A percentile compares a stretch with the other conserved stretches of the same genome.
Evolutionary conservation across 306 rosid genomes (phyloP).

Genomic region (Parietaria judaica): DNA sequence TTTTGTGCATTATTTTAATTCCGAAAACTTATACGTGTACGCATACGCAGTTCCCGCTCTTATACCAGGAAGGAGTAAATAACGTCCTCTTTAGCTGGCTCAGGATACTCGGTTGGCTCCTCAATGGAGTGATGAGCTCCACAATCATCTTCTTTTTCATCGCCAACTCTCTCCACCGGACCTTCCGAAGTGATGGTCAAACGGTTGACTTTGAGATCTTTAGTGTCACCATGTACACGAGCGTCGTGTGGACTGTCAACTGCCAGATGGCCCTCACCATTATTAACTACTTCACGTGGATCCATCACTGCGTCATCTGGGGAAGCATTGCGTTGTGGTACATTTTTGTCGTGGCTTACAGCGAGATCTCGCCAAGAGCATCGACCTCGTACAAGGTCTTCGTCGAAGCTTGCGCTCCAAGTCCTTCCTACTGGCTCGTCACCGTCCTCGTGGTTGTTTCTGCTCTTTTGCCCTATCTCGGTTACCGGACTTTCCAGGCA

Average conservation of each 20-base stretch:
- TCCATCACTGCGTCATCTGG: conserved; percentile 33
- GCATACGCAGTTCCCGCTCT: conserved; percentile 26
- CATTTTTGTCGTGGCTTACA: conserved; percentile 18
- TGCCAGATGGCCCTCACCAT: conserved; percentile 35
- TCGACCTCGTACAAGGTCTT: conserved; percentile 16
- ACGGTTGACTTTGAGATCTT: conserved; percentile 21
- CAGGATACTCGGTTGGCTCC: conserved; percentile 23
- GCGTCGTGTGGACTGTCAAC: conserved; percentile 30
- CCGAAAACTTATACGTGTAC: not conserved
- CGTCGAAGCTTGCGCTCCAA: conserved; percentile 15
- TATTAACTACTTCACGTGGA: conserved; percentile 31
- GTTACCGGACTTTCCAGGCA: conserved; percentile 63
- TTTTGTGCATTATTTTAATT: not conserved
- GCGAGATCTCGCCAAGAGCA: conserved; percentile 18
- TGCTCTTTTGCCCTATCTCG: conserved; percentile 25
- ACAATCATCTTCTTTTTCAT: conserved; percentile 21
- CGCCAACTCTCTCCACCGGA: not conserved
- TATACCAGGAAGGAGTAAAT: conserved; percentile 24
- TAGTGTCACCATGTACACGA: conserved; percentile 20
- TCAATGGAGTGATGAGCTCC: conserved; percentile 23
- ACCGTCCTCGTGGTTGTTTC: conserved; percentile 18
- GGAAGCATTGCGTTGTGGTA: conserved; percentile 30
- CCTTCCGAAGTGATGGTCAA: conserved; percentile 16
- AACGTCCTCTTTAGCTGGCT: conserved; percentile 23
- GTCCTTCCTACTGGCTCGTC: conserved; percentile 21